These are phyloP conservation scores for Wickerhamiella galacta DNA, from an alignment of 805 yeast genomes.

Conservation along the genomic window DNA sequence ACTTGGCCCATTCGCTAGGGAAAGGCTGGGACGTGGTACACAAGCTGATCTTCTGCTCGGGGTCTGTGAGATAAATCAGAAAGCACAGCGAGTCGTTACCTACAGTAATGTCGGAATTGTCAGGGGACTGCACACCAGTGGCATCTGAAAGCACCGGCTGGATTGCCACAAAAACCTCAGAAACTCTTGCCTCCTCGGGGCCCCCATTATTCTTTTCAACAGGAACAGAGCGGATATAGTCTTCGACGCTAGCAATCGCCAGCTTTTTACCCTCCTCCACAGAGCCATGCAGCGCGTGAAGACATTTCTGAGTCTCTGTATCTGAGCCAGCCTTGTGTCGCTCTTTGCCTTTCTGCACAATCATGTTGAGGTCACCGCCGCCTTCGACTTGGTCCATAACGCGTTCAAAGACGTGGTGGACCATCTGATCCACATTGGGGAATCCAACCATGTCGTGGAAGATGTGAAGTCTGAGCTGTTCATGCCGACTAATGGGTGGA, in stretches of 20 bases:
- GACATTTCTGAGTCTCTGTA: constrained; percentile 26
- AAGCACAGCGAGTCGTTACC: constrained; percentile 24
- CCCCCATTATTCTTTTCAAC: constrained; percentile 11
- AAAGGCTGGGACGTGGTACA: constrained; percentile 74
- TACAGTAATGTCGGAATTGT: constrained; percentile 5
- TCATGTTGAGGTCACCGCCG: constrained; percentile 38
- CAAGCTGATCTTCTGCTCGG: constrained; percentile 57
- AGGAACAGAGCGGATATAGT: constrained; percentile 29
- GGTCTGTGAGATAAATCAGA: constrained; percentile 59
- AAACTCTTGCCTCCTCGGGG: constrained; percentile 18
- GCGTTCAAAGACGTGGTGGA: constrained; percentile 33
- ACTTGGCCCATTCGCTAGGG: constrained; percentile 81
- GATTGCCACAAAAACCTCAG: constrained; percentile 55
- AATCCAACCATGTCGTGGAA: constrained; percentile 31
- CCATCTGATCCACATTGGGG: constrained; percentile 31
- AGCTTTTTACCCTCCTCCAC: constrained; percentile 73
- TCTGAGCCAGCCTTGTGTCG: constrained; percentile 23
- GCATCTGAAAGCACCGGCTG: constrained; percentile 35
- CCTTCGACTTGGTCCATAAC: constrained; percentile 61
- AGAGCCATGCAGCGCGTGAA: constrained; percentile 64
- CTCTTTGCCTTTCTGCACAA: constrained; percentile 31
- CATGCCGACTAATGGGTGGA: constrained; percentile 29
- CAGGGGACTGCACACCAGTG: constrained; percentile 8
- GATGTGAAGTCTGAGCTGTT: constrained; percentile 27
- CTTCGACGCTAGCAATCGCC: constrained; percentile 72